phyloP scores from a whole-genome alignment of 2,329 filamentous ascomycete species.

The Phialemoniopsis sp. region DNA sequence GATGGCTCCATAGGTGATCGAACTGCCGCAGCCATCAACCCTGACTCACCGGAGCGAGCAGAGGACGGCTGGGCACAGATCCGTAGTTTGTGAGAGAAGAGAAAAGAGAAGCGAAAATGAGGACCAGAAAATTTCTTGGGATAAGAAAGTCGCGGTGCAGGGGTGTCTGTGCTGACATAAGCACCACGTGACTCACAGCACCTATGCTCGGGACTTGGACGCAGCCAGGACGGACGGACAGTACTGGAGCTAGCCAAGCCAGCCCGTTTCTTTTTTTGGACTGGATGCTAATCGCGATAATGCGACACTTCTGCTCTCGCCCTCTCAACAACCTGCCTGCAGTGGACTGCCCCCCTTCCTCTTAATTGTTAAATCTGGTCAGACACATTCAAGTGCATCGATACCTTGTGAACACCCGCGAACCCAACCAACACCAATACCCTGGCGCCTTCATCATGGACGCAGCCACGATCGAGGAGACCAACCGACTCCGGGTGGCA shows the following conservation, averaged over 20 bases:
- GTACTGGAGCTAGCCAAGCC: too few relatives aligned
- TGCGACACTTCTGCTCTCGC: too few relatives aligned
- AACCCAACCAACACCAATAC: too few relatives aligned
- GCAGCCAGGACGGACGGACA: too few relatives aligned
- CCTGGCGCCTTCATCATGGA: constrained; percentile 50
- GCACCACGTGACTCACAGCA: not conserved
- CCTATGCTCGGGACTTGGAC: too few relatives aligned
- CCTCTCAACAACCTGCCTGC: too few relatives aligned
- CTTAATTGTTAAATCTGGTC: too few relatives aligned
- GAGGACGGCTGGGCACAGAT: constrained; percentile 85
- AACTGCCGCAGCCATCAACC: constrained; percentile 80
- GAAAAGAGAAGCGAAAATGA: constrained; percentile 1
- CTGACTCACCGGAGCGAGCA: constrained; percentile 54
- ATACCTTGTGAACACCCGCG: too few relatives aligned
- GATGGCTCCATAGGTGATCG: constrained; percentile 80
- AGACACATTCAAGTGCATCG: too few relatives aligned
- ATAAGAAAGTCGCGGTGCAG: constrained; percentile 4
- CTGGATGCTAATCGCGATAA: too few relatives aligned
- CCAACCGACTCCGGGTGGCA: constrained; percentile 84
- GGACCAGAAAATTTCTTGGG: constrained; percentile 24
- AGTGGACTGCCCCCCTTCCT: too few relatives aligned
- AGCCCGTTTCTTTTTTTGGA: too few relatives aligned
- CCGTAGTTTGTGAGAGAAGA: constrained; percentile 22
- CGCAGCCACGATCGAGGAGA: constrained; percentile 81
- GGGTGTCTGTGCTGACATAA: not conserved